Percentiles rank a stretch among this genome's conserved stretches.
phyloP scores from a whole-genome alignment of 441 rosid genomes.

The Brassica balearica region DNA sequence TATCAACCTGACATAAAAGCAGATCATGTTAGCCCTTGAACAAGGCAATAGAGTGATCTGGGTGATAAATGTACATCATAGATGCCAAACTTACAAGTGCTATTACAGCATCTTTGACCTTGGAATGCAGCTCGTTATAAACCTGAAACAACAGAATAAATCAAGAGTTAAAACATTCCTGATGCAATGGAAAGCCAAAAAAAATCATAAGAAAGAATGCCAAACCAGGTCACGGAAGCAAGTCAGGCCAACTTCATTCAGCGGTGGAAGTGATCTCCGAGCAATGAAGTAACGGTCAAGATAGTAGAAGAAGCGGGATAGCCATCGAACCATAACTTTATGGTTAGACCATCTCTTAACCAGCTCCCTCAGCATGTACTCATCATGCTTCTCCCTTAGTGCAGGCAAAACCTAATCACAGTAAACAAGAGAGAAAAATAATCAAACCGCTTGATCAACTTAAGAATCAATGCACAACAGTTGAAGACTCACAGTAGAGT shows the following conservation, averaged over 20 bases:
- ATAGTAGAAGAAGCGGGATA: conserved; percentile 85
- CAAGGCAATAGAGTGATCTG: too few relatives aligned
- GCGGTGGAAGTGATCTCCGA: conserved; percentile 76
- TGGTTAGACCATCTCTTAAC: conserved; percentile 90
- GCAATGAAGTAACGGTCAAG: conserved; percentile 90
- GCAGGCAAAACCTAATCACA: conserved; percentile 70
- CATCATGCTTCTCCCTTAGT: conserved; percentile 88
- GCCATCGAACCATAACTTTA: conserved; percentile 92
- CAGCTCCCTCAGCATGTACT: conserved; percentile 87
- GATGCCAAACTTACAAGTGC: conserved; percentile 61
- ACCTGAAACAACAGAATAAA: conserved; percentile 56
- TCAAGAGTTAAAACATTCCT: neutral
- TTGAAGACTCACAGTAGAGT: conserved; percentile 56
- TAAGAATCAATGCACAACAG: neutral
- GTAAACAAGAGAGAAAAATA: conserved; percentile 10
- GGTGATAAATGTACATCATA: conserved; percentile 3
- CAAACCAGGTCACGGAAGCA: conserved; percentile 86
- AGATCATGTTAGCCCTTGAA: conserved; percentile 1
- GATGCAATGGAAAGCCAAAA: conserved; percentile 13
- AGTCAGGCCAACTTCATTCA: conserved; percentile 86
- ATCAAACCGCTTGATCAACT: neutral
- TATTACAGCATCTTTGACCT: conserved; percentile 78
- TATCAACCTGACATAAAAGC: conserved; percentile 62
- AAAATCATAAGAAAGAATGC: conserved; percentile 11
- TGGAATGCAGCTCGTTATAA: conserved; percentile 59